phyloP scores from a whole-genome alignment of 1,139 yeast genomes.

The Debaryomyces sp. region DNA sequence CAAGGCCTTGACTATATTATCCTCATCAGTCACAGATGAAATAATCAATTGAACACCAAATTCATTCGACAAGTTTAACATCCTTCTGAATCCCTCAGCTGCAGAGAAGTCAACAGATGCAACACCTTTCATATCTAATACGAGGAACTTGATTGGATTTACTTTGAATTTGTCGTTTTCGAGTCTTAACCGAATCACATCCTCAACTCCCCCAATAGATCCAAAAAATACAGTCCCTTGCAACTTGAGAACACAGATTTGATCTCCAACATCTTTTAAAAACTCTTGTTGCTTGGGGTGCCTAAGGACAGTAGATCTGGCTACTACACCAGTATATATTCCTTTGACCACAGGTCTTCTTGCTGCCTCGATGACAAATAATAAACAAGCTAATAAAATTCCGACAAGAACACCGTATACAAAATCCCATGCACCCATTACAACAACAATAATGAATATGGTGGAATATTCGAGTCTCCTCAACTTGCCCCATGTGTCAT shows the following conservation, averaged over 20 bases:
- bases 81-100: conserved; percentile 91
- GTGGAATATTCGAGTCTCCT: conserved; percentile 80
- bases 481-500: conserved; percentile 81
- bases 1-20: conserved; percentile 62
- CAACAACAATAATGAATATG: conserved; percentile 77
- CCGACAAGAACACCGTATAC: conserved; percentile 93
- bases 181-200: conserved; percentile 66
- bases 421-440: conserved; percentile 96
- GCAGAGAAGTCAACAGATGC: conserved; percentile 88
- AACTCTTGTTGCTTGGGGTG: conserved; percentile 91
- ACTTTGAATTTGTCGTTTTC: conserved; percentile 55
- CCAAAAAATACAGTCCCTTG: conserved; percentile 94
- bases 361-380: conserved; percentile 90
- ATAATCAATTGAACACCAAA: conserved; percentile 73
- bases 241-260: conserved; percentile 82
- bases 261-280: conserved; percentile 83
- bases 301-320: conserved; percentile 89
- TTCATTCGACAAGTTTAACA: conserved; percentile 74
- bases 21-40: conserved; percentile 71
- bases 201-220: conserved; percentile 89
- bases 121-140: conserved; percentile 84
- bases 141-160: conserved; percentile 73
- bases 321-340: conserved; percentile 83
- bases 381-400: conserved; percentile 84
- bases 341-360: conserved; percentile 81